Conservation (phyloP, 208 protist species). For the Strigomonas culicis region DNA sequence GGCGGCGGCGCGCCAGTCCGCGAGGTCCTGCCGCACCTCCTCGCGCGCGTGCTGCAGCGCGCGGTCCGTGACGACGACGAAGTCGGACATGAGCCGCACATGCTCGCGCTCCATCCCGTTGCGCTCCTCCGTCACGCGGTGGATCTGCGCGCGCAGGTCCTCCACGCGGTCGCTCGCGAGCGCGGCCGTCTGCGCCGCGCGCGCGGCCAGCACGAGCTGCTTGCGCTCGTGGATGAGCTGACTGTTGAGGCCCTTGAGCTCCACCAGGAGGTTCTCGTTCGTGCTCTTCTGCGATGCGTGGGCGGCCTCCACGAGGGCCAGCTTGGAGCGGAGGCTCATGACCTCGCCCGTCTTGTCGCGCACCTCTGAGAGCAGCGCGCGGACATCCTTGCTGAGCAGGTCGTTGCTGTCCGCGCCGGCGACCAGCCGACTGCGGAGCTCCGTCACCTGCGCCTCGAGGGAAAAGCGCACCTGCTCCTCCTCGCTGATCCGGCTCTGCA, state of each 20-base stretch:
- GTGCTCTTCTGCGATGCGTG: slow-evolving; percentile 75
- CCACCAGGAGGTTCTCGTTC: slow-evolving; percentile 84
- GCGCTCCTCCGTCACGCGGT: slow-evolving; percentile 35
- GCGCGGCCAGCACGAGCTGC: slow-evolving; percentile 50
- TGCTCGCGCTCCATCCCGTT: slow-evolving; percentile 63
- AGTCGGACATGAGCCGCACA: slow-evolving; percentile 67
- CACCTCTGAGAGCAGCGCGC: slow-evolving; percentile 52
- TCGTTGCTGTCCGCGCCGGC: slow-evolving; percentile 82
- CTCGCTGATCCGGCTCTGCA: slow-evolving; percentile 50
- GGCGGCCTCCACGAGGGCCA: slow-evolving; percentile 67
- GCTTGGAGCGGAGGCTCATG: slow-evolving; percentile 62
- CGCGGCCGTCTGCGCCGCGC: slow-evolving; percentile 50
- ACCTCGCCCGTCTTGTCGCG: slow-evolving; percentile 55
- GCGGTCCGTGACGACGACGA: slow-evolving; percentile 66
- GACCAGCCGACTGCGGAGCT: slow-evolving; percentile 76
- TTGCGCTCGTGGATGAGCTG: slow-evolving; percentile 83
- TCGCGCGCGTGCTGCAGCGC: slow-evolving; percentile 56
- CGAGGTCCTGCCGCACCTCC: slow-evolving; percentile 62
- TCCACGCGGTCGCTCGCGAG: slow-evolving; percentile 28
- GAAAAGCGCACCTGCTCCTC: slow-evolving; percentile 63
- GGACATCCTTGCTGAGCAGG: slow-evolving; percentile 70
- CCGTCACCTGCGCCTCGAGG: slow-evolving; percentile 68
- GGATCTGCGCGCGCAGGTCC: slow-evolving; percentile 53
- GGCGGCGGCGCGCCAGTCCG: slow-evolving; percentile 56
- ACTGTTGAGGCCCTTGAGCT: slow-evolving; percentile 66